Conservation (phyloP, 1,284 basidiomycete genomes). For the Polyporus tsugae region DNA sequence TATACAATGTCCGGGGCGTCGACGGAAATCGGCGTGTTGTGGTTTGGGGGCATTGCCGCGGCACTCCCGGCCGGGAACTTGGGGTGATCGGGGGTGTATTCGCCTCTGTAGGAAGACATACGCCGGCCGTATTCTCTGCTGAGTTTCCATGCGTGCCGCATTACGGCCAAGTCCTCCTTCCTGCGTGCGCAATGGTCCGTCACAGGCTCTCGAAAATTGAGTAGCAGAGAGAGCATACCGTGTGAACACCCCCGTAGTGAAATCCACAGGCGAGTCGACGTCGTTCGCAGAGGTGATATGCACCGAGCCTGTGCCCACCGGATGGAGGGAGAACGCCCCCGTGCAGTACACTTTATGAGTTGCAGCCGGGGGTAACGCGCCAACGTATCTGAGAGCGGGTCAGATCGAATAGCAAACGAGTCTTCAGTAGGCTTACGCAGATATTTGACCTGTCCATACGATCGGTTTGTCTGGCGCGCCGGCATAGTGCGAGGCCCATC, state of each 20-base stretch:
- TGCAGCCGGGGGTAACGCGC: neutral
- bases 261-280: conserved; percentile 46
- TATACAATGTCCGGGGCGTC: conserved; percentile 60
- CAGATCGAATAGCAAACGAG: neutral
- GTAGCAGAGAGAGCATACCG: conserved; percentile 6
- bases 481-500: conserved; percentile 52
- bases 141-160: conserved; percentile 67
- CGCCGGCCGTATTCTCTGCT: conserved; percentile 63
- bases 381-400: conserved; percentile 14
- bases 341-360: conserved; percentile 9
- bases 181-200: neutral
- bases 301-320: conserved; percentile 49
- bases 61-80: conserved; percentile 54
- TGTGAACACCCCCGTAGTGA: conserved; percentile 38
- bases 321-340: conserved; percentile 40
- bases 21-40: conserved; percentile 48
- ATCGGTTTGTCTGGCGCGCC: conserved; percentile 54
- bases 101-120: conserved; percentile 64
- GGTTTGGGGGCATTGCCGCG: conserved; percentile 41
- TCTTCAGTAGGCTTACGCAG: neutral
- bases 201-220: neutral
- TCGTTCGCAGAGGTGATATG: conserved; percentile 52
- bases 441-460: conserved; percentile 40
- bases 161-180: conserved; percentile 58
- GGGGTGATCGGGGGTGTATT: conserved; percentile 55